Conservation (phyloP, 2,329 filamentous ascomycete genomes). For the Paecilomyces variotii region DNA sequence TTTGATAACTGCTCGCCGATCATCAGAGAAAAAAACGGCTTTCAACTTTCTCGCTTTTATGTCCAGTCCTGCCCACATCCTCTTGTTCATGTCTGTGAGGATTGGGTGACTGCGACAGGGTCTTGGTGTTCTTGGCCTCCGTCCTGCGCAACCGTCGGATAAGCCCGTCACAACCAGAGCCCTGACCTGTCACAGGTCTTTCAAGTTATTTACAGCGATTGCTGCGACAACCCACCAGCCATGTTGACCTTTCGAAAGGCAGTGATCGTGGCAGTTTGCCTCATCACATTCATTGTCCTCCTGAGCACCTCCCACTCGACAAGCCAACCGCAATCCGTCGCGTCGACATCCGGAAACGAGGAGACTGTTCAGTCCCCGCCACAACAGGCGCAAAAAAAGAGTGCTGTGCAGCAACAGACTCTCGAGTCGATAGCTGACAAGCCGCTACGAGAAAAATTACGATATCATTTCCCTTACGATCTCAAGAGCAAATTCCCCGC, state of each 20-base stretch:
- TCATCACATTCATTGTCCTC: conserved; percentile 63
- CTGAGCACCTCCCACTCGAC: conserved; percentile 54
- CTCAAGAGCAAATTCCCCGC: conserved; percentile 82
- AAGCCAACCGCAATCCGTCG: conserved; percentile 36
- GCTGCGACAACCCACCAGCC: conserved; percentile 7
- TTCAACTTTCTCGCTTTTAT: background rate
- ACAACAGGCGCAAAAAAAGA: conserved; percentile 32
- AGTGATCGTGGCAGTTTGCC: conserved; percentile 59
- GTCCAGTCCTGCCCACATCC: background rate
- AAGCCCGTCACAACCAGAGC: conserved; percentile 8
- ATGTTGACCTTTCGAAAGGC: conserved; percentile 79
- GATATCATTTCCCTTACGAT: conserved; percentile 91
- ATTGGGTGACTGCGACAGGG: background rate
- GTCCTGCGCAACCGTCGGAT: background rate
- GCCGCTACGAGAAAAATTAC: conserved; percentile 70
- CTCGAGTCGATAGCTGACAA: conserved; percentile 64
- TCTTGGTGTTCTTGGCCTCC: background rate
- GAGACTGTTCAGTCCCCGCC: conserved; percentile 3
- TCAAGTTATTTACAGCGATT: background rate
- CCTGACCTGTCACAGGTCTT: background rate
- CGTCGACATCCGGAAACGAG: background rate
- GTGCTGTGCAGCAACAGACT: conserved; percentile 47
- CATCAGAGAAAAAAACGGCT: background rate
- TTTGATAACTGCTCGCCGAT: background rate
- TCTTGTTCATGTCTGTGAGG: background rate